Evolutionary conservation across 306 rosid genomes (phyloP), one percentile per base, ranked within the genome.

Genomic region (Potentilla sterilis): DNA sequence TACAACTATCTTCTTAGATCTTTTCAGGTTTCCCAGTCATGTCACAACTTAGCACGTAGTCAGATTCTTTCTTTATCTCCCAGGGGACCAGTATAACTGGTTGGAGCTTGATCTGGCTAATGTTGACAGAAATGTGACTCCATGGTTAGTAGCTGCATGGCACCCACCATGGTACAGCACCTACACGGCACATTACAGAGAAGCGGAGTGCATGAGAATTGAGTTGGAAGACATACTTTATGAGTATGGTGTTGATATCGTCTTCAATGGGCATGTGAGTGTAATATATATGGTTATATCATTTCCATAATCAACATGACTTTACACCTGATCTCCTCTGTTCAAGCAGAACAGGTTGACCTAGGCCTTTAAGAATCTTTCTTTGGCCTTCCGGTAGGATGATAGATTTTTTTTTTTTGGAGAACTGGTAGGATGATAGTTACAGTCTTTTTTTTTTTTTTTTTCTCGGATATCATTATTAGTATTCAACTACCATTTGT

Each of bases 111-210:
- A 94, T 85, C 80, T 94, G 87, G 91, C 89, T 70, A 79, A 77
- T 61, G 81, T 94, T 67, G 86, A 90, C 79, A 85, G 96, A 83
- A 81, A 84, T 77, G 84, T 87, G 78, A 94, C 98, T 66, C 98
- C 98, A 55, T 94, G 98, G 98, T 81, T 94, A 80, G 86, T 92
- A 34, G 98, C 96, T 78, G 72, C 90, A 40, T 92, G 96, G 96
- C 98, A 92, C 75, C 74, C 96, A 32, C 97, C 97, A 41, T 94
- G 97, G 98, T 92, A 94, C 82, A 94, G 93, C 90, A 92, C 90
- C 67, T 94, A 88, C 86, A 83, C 58, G 62, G 72, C 97, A 34
- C 97, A 92, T 75, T 94, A 91, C 74, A 88, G 95, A 87, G 98
- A 91, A 86, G 97, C 79, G 9, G 98, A 94, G 83, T 92, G 98